phyloP scores from a whole-genome alignment of 2,329 filamentous ascomycete species.

The Hypoxylon sp. region DNA sequence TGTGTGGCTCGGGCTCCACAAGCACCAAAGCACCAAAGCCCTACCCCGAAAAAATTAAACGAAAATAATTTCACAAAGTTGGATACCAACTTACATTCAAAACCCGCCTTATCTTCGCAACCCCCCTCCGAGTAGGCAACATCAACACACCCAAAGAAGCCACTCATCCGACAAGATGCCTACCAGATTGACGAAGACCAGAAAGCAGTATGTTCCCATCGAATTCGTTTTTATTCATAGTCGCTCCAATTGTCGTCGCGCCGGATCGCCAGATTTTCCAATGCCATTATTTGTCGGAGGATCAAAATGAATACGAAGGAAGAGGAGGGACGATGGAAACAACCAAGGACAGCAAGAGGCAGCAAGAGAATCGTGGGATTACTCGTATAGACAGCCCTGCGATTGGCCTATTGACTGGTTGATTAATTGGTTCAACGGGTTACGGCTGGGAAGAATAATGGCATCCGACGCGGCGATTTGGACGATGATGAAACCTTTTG shows the following conservation, averaged over 20 bases:
- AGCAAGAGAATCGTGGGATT: not conserved
- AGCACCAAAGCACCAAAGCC: slow-evolving; percentile 29
- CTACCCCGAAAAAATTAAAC: slow-evolving; percentile 41
- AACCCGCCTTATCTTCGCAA: slow-evolving; percentile 33
- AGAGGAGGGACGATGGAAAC: slow-evolving; percentile 10
- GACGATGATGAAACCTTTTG: slow-evolving; percentile 10
- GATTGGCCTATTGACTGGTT: too few relatives aligned
- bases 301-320: slow-evolving; percentile 5
- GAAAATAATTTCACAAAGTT: slow-evolving; percentile 39
- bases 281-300: slow-evolving; percentile 16
- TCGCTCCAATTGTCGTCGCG: slow-evolving; percentile 31
- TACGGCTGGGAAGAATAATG: too few relatives aligned
- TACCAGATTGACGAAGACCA: slow-evolving; percentile 78
- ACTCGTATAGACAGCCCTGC: too few relatives aligned
- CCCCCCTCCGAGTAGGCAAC: slow-evolving; percentile 35
- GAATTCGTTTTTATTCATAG: slow-evolving; percentile 24
- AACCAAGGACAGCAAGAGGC: not conserved
- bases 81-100: slow-evolving; percentile 32
- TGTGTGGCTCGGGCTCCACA: slow-evolving; percentile 16
- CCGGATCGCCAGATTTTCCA: slow-evolving; percentile 16
- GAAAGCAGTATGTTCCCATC: slow-evolving; percentile 73
- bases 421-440: too few relatives aligned
- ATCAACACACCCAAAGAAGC: slow-evolving; percentile 47
- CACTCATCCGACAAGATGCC: slow-evolving; percentile 66
- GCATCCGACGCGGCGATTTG: slow-evolving; percentile 26